Conservation (phyloP, 345 rosid species). For the Rhizophora mangle region DNA sequence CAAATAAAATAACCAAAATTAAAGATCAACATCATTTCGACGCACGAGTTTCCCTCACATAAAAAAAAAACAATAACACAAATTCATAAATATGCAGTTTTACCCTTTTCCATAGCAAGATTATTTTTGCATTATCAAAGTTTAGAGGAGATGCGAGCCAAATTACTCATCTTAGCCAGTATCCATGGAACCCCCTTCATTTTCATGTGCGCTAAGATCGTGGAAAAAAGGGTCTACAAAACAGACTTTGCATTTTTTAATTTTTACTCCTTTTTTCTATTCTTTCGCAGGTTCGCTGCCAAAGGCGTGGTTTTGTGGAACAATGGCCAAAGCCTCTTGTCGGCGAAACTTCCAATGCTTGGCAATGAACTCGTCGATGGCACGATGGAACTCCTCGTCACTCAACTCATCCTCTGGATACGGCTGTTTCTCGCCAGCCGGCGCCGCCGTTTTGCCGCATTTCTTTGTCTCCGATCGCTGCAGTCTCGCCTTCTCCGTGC, state of each 20-base stretch:
- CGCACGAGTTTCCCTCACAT: too few relatives aligned
- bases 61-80: too few relatives aligned
- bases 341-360: constrained; percentile 63
- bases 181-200: not conserved
- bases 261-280: not conserved
- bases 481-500: constrained; percentile 17
- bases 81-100: too few relatives aligned
- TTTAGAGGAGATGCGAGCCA: too few relatives aligned
- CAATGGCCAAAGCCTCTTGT: constrained; percentile 52
- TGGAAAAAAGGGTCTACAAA: not conserved
- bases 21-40: too few relatives aligned
- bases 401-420: constrained; percentile 48
- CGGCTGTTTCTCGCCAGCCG: constrained; percentile 1
- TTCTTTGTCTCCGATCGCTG: constrained; percentile 55
- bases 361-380: constrained; percentile 70
- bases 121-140: too few relatives aligned
- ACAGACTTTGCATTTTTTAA: not conserved
- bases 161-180: not conserved
- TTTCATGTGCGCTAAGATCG: not conserved
- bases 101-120: too few relatives aligned
- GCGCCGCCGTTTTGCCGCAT: constrained; percentile 1
- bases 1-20: too few relatives aligned
- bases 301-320: constrained; percentile 33
- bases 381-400: constrained; percentile 69
- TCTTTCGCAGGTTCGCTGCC: constrained; percentile 3